Evolutionary conservation across 768 basidiomycete species (phyloP).

Genomic region (Rubroboletus pulcherrimus): DNA sequence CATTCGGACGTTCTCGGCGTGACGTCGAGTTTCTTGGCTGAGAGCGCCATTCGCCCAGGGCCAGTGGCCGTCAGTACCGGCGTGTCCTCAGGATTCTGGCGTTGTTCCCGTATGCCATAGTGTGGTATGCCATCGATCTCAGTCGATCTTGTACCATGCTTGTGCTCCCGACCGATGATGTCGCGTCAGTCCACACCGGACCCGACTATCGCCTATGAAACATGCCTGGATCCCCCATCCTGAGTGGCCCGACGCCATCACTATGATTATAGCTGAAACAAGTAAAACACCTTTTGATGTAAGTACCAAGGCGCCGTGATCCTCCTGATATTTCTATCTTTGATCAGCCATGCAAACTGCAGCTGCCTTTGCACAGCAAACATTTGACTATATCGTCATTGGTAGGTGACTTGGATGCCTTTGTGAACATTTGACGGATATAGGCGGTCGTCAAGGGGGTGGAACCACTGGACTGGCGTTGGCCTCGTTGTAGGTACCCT

Average conservation of each 20-base stretch:
- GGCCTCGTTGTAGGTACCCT: constrained; percentile 9
- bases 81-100: background rate
- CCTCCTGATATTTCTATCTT: background rate
- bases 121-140: background rate
- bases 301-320: background rate
- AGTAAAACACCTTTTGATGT: too few relatives aligned
- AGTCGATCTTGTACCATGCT: background rate
- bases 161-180: background rate
- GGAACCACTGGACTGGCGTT: constrained; percentile 14
- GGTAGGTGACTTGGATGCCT: constrained; percentile 4
- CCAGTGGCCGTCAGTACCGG: background rate
- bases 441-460: constrained; percentile 4
- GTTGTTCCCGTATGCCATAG: background rate
- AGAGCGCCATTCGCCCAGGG: background rate
- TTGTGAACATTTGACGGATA: background rate
- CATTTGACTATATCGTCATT: constrained; percentile 17
- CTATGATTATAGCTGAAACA: too few relatives aligned
- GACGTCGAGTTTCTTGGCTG: background rate
- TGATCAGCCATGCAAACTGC: constrained; percentile 5
- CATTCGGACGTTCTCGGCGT: background rate
- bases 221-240: too few relatives aligned
- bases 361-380: constrained; percentile 2
- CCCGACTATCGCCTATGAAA: background rate
- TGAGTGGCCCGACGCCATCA: background rate
- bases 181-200: background rate